Percentiles rank a stretch among this genome's conserved stretches.
phyloP scores from a whole-genome alignment of 2,329 filamentous ascomycete genomes.

The Cadophora gregata region DNA sequence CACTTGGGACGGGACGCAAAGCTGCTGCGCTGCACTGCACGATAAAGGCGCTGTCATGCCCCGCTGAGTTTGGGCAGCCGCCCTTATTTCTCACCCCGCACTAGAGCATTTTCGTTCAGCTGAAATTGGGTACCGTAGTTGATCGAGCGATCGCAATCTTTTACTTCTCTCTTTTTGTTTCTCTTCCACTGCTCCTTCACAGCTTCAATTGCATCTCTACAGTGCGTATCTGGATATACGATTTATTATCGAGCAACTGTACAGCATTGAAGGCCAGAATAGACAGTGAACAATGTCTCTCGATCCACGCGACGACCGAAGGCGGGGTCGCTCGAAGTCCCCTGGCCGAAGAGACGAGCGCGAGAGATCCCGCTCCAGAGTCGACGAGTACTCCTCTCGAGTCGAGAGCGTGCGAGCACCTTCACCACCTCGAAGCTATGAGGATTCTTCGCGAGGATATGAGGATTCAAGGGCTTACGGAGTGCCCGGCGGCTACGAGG shows the following conservation, averaged over 20 bases:
- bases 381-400: constrained; percentile 28
- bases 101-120: background rate
- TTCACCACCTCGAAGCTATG: constrained; percentile 27
- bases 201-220: constrained; percentile 10
- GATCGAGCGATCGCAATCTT: constrained; percentile 6
- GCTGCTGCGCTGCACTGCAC: constrained; percentile 4
- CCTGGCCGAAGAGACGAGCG: constrained; percentile 39
- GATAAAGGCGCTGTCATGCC: constrained; percentile 18
- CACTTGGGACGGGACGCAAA: too few species aligned
- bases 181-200: background rate
- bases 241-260: background rate
- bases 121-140: constrained; percentile 1
- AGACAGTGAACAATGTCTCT: constrained; percentile 38
- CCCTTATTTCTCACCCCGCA: constrained; percentile 16
- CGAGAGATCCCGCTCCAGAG: constrained; percentile 35
- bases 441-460: constrained; percentile 23
- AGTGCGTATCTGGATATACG: background rate
- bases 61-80: constrained; percentile 10
- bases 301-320: constrained; percentile 41
- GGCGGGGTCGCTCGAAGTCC: constrained; percentile 39
- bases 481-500: constrained; percentile 19
- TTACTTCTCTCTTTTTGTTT: background rate
- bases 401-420: constrained; percentile 24
- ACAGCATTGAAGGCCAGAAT: background rate
- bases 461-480: constrained; percentile 13